Base-by-base conservation (phyloP, 108 stramenopile species). In the Pelagomonas calceolata region DNA sequence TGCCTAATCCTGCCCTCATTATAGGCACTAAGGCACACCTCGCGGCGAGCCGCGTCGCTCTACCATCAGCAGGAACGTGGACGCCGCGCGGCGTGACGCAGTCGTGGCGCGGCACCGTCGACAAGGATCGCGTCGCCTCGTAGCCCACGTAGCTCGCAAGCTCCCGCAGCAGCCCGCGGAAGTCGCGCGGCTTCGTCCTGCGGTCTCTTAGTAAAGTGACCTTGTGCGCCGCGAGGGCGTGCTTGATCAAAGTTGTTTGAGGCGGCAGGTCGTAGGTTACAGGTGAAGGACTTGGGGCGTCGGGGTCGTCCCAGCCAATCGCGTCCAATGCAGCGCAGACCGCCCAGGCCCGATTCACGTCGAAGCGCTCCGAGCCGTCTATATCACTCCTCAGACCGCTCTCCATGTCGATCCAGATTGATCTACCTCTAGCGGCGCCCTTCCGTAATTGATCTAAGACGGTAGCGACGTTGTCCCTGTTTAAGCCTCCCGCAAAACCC, bases 121-220 rank as follows among this genome's bases (percentile, higher is more conserved):
- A 1, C 7, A 60, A 3, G 51, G 18, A 3, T 1, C 7, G 3
- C 30, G 94, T 98, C 30, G 94, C 95, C 75, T 98, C 95, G 80
- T 96, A 98, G 32, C 93, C 98, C n/a, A 98, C 79, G 75, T 96
- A 95, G 66, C 90, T 94, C 39, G 96, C 97, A 44, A 98, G 79
- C 79, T 97, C 96, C 0, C 90, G 85, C 37, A 98, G 79, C 0
- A 91, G 78, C 26, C 80, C 64, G 36, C 98, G 91, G 72, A 98
- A 98, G 5, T 92, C 82, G 30, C 78, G 73, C 30, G 92, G 81
- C 0, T 72, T 64, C 0, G 95, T 96, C 65, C 85, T 75, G 33
- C 73, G 75, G 65, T 80, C 67, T 21, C 84, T 78, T 26, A 85
- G 74, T 10, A 81, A 78, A 15, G 79, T 81, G 67, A 83, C 72